Base-by-base conservation (phyloP, 257 asterid genomes). In the Nemophila menziesii region DNA sequence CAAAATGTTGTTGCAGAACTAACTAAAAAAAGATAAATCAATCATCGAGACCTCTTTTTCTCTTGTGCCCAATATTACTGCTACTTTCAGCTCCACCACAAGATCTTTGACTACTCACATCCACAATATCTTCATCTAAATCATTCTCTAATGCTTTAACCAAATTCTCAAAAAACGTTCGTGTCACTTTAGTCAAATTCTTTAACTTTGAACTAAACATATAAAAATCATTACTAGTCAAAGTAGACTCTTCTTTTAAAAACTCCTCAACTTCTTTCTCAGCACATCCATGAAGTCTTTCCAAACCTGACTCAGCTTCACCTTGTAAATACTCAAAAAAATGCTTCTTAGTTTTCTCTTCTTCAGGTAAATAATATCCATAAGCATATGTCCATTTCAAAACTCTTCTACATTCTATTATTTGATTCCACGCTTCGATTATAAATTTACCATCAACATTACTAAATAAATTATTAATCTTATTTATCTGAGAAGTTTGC, bases 351-450 rank as follows among this genome's bases (percentile, higher is more conserved):
- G 40, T 17, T 2, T 2, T 6, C 19, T 40, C 59, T n/a, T 41
- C 23, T 9, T 40, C 50, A 43, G 52, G 52, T 0, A 38, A 0
- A 33, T 60, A 67, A 19, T 57, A 72, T 0, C 70, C 76, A 11
- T 68, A 72, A 0, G 49, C 66, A 3, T 64, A 68, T 2, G 52
- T 56, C 80, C 80, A 72, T 13, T 54, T 64, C 22, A 72, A 16
- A 3, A 72, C 60, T 4, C 80, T 48, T 59, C 73, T 48, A 23
- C 76, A 68, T 21, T 68, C 73, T 1, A 57, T 61, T 0, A 72
- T 60, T 50, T 71, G 79, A 0, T 50, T 53, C 78, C 68, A 66
- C 0, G 73, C 73, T 7, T 50, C 54, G 0, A 16, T 1, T 27
- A 63, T 50, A 13, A 46, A 57, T n/a, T n/a, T n/a, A n/a, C n/a